Conservation (phyloP, 75 land plant species). For the Selaginella tamariscina region DNA sequence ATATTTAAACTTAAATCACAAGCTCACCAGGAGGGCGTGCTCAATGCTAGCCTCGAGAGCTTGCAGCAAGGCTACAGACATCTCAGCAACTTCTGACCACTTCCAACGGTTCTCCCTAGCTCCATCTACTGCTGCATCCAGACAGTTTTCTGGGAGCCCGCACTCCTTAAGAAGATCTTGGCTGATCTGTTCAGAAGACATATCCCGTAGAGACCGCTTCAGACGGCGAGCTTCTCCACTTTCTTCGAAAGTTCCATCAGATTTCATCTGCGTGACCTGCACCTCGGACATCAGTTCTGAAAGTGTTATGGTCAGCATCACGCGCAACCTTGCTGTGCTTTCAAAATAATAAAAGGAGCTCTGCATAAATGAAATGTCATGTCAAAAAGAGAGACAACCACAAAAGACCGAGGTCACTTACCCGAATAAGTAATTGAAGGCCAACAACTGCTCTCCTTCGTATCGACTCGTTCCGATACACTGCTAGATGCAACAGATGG, state of each 20-base stretch:
- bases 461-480: constrained; percentile 84
- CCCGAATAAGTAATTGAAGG: constrained; percentile 86
- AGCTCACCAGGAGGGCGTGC: constrained; percentile 77
- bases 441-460: constrained; percentile 88
- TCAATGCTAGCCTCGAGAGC: constrained; percentile 98
- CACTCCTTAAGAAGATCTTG: constrained; percentile 47
- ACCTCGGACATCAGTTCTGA: constrained; percentile 98
- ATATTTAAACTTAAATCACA: background rate
- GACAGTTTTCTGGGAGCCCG: constrained; percentile 47
- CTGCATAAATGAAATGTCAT: constrained; percentile 35
- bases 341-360: constrained; percentile 70
- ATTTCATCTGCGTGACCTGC: constrained; percentile 89
- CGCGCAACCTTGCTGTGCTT: constrained; percentile 80
- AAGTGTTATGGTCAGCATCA: constrained; percentile 90
- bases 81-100: constrained; percentile 61
- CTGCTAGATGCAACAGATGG: constrained; percentile 85
- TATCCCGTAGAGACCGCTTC: constrained; percentile 63
- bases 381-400: constrained; percentile 1
- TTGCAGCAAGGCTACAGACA: constrained; percentile 55
- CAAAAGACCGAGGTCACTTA: constrained; percentile 21
- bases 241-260: constrained; percentile 84
- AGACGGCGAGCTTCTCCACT: constrained; percentile 90
- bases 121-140: constrained; percentile 42
- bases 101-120: constrained; percentile 57
- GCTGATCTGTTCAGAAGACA: constrained; percentile 52